These are phyloP conservation scores for Debaryomyces castellii DNA, from an alignment of 805 yeast genomes.

Conservation along the genomic window DNA sequence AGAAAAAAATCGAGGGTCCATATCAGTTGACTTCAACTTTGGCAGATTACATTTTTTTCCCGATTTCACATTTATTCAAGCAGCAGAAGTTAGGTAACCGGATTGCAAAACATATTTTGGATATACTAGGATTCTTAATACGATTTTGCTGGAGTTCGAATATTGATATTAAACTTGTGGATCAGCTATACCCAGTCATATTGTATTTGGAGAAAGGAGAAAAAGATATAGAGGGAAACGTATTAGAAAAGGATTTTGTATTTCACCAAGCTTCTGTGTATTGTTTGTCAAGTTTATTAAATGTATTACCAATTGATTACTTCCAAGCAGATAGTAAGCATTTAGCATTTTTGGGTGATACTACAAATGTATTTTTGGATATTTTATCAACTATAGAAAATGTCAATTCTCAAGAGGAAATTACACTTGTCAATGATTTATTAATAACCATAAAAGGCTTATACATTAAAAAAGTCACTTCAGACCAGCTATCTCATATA, in stretches of 20 bases:
- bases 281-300: slow-evolving; percentile 14
- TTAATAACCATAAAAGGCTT: slow-evolving; percentile 14
- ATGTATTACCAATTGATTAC: slow-evolving; percentile 18
- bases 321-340: slow-evolving; percentile 16
- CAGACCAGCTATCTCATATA: slow-evolving; percentile 35
- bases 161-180: slow-evolving; percentile 22
- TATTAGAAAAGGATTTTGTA: slow-evolving; percentile 9
- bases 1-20: background rate
- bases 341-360: slow-evolving; percentile 28
- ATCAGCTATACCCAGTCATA: slow-evolving; percentile 36
- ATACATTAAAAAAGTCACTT: slow-evolving; percentile 14
- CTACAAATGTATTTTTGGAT: slow-evolving; percentile 24
- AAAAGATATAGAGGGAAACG: slow-evolving; percentile 3
- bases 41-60: slow-evolving; percentile 44
- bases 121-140: slow-evolving; percentile 28
- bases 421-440: slow-evolving; percentile 7
- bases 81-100: slow-evolving; percentile 20
- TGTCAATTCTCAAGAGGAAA: slow-evolving; percentile 17
- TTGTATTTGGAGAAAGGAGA: slow-evolving; percentile 21
- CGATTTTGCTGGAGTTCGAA: slow-evolving; percentile 29
- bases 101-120: slow-evolving; percentile 21
- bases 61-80: slow-evolving; percentile 33
- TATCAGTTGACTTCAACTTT: slow-evolving; percentile 29
- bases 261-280: slow-evolving; percentile 16
- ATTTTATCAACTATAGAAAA: slow-evolving; percentile 7